Percentiles rank a stretch among this genome's conserved stretches.
These are phyloP conservation scores for Geranium incanum DNA, from an alignment of 441 rosid species.

Conservation along the genomic window DNA sequence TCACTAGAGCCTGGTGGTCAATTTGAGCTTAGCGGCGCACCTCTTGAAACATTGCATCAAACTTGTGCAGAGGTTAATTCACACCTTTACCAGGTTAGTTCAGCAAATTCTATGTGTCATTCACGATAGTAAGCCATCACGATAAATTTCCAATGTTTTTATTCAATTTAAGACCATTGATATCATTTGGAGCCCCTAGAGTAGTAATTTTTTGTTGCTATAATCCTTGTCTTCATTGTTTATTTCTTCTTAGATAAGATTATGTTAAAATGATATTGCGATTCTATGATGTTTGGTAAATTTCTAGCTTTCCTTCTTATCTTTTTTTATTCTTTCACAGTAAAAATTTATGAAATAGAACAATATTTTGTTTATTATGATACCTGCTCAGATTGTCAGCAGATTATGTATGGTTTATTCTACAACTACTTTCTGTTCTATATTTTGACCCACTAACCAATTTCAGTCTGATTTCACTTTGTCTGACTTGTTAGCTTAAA, in stretches of 20 bases:
- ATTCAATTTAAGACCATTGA: slow-evolving; percentile 8
- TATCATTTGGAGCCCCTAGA: slow-evolving; percentile 5
- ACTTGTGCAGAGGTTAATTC: slow-evolving; percentile 99
- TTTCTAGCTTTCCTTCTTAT: neutral
- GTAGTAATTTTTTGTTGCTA: slow-evolving; percentile 2
- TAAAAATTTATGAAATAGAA: neutral
- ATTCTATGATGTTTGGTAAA: neutral
- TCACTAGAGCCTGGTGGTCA: slow-evolving; percentile 99
- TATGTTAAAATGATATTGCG: neutral
- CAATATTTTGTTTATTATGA: too few relatives aligned
- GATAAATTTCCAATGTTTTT: slow-evolving; percentile 4
- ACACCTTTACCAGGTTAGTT: slow-evolving; percentile 87
- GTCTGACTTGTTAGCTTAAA: neutral
- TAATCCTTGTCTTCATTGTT: neutral
- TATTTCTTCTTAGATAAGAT: neutral
- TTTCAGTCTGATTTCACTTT: neutral
- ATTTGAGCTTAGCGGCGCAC: slow-evolving; percentile 98
- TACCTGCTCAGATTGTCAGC: too few relatives aligned
- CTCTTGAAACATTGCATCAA: slow-evolving; percentile 96
- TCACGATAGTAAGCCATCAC: slow-evolving; percentile 12
- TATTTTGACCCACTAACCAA: neutral
- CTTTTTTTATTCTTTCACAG: neutral
- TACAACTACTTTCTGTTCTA: neutral
- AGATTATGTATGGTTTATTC: neutral
- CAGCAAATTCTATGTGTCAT: slow-evolving; percentile 6